Conservation (phyloP, 352 stramenopile species). For the Phytophthora aleatoria region DNA sequence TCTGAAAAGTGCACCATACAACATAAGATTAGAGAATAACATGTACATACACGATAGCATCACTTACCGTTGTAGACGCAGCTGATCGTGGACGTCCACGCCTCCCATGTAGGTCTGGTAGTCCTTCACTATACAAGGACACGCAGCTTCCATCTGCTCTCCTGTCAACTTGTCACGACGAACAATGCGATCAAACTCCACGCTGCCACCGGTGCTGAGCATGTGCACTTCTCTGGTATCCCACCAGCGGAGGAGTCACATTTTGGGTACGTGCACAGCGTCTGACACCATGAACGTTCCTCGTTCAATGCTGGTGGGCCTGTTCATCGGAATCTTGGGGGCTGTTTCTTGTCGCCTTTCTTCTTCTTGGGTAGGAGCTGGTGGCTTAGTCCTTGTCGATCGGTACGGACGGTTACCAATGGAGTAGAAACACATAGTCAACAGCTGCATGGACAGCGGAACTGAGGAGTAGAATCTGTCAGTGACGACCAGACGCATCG, state of each 20-base stretch:
- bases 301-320: neutral
- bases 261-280: neutral
- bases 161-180: neutral
- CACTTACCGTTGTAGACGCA: neutral
- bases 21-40: too few species aligned
- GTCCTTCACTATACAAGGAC: neutral
- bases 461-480: too few species aligned
- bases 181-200: neutral
- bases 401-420: too few species aligned
- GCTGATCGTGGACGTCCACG: neutral
- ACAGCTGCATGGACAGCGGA: too few species aligned
- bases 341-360: neutral
- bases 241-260: neutral
- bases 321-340: neutral
- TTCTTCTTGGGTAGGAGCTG: too few species aligned
- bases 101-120: constrained; percentile 3
- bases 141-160: neutral
- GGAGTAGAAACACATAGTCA: too few species aligned
- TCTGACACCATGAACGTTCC: neutral
- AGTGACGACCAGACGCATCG: too few species aligned
- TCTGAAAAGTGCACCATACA: neutral
- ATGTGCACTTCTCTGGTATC: neutral
- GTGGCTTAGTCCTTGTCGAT: too few species aligned
- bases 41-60: too few species aligned
- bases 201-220: neutral